Evolutionary conservation across 2,329 filamentous ascomycete genomes (phyloP).

Genomic region (Fusarium graminum): DNA sequence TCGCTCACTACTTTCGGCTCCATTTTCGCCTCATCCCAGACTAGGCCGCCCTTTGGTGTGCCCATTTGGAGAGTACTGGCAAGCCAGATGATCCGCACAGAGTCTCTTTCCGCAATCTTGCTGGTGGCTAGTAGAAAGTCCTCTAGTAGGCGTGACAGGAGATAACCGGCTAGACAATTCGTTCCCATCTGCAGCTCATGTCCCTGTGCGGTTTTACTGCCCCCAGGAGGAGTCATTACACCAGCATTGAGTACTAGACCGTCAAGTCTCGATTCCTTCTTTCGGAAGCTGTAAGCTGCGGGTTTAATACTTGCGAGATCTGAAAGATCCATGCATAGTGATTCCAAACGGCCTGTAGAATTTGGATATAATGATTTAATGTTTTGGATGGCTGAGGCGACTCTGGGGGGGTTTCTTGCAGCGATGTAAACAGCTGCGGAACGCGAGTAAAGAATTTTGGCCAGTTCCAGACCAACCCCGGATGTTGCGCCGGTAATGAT

Average conservation of each 20-base stretch:
- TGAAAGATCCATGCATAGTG: constrained; percentile 33
- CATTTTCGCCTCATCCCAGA: constrained; percentile 29
- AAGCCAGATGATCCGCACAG: constrained; percentile 36
- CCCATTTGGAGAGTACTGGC: constrained; percentile 39
- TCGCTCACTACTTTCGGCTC: constrained; percentile 31
- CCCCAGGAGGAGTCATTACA: constrained; percentile 38
- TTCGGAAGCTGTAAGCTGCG: constrained; percentile 4
- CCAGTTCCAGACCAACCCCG: constrained; percentile 34
- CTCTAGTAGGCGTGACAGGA: constrained; percentile 28
- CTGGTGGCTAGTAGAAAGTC: constrained; percentile 16
- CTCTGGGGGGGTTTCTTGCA: constrained; percentile 23
- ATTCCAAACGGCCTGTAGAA: constrained; percentile 29
- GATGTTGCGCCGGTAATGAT: constrained; percentile 42
- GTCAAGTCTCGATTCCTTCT: constrained; percentile 31
- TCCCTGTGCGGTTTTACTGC: constrained; percentile 32
- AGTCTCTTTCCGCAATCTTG: constrained; percentile 7
- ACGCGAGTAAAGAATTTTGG: constrained; percentile 38
- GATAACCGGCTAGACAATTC: constrained; percentile 39
- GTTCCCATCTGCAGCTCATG: constrained; percentile 43
- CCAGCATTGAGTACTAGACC: constrained; percentile 40
- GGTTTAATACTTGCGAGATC: constrained; percentile 26
- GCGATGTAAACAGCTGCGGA: constrained; percentile 36
- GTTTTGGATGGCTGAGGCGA: constrained; percentile 22
- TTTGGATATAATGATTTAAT: constrained; percentile 22
- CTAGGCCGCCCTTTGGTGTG: constrained; percentile 31